These are phyloP conservation scores for Cyberlindnera euphorbiae DNA, from an alignment of 805 yeast genomes.

Conservation along the genomic window DNA sequence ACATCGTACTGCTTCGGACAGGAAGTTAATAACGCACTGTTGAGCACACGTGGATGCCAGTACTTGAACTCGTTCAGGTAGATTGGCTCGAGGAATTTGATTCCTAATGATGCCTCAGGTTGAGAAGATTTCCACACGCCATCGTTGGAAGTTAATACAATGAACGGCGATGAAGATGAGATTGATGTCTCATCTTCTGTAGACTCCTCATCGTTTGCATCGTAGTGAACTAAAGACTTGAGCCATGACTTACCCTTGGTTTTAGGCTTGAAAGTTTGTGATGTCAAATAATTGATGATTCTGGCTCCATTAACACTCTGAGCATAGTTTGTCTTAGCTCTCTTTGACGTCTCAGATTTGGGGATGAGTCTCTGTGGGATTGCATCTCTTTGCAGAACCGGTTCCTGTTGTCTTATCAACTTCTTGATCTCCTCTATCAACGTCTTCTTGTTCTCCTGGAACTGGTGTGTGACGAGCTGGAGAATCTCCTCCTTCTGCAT, in stretches of 20 bases:
- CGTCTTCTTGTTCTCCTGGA: conserved; percentile 20
- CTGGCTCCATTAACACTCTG: conserved; percentile 29
- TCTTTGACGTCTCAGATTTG: neutral
- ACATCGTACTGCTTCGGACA: conserved; percentile 34
- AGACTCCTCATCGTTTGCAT: neutral
- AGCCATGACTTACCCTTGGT: conserved; percentile 5
- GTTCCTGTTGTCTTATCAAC: conserved; percentile 2
- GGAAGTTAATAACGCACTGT: conserved; percentile 34
- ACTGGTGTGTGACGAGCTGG: conserved; percentile 17
- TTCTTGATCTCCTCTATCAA: conserved; percentile 21
- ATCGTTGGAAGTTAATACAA: conserved; percentile 20
- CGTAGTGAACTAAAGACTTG: neutral
- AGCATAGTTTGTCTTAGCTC: conserved; percentile 9
- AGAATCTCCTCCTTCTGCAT: conserved; percentile 21
- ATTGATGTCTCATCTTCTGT: no score
- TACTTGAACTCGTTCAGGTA: conserved; percentile 33
- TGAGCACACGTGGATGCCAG: conserved; percentile 32
- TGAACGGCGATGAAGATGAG: conserved; percentile 19
- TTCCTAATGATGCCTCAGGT: conserved; percentile 24
- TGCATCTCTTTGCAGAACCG: neutral
- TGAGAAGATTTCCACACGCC: conserved; percentile 24
- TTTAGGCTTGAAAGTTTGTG: conserved; percentile 27
- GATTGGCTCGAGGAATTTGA: conserved; percentile 35
- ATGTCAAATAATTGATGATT: conserved; percentile 32
- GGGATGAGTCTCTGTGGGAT: conserved; percentile 10